Conservation (phyloP, 1,284 basidiomycete species). For the Ceratobasidium sp. region DNA sequence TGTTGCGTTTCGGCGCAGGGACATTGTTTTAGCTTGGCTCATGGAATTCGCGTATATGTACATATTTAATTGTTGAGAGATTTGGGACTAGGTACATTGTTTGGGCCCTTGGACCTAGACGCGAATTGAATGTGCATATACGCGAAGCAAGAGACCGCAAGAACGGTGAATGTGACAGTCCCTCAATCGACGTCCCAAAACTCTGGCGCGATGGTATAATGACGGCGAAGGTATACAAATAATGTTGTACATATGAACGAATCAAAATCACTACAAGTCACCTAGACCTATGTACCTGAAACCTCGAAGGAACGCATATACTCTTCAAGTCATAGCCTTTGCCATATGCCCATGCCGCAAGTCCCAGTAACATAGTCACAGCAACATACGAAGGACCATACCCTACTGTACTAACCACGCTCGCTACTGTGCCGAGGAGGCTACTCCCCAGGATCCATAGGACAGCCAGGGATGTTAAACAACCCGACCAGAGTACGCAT, state of each 20-base stretch:
- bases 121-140: no score
- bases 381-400: not conserved
- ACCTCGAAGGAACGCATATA: not conserved
- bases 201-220: no score
- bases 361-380: not conserved
- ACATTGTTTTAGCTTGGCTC: not conserved
- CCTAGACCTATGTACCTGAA: not conserved
- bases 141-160: no score
- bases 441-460: conserved; percentile 1
- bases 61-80: not conserved
- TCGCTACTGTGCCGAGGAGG: not conserved
- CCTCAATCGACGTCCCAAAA: no score
- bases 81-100: no score
- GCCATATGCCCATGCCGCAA: conserved; percentile 22
- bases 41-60: not conserved
- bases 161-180: no score
- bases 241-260: no score
- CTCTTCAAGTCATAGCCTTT: not conserved
- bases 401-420: conserved; percentile 2
- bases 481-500: conserved; percentile 25
- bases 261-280: no score
- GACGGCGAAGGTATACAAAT: no score
- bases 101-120: no score
- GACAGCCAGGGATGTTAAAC: conserved; percentile 15
- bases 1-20: not conserved